Conservation (phyloP, 345 rosid species). For the Gossypium raimondii region DNA sequence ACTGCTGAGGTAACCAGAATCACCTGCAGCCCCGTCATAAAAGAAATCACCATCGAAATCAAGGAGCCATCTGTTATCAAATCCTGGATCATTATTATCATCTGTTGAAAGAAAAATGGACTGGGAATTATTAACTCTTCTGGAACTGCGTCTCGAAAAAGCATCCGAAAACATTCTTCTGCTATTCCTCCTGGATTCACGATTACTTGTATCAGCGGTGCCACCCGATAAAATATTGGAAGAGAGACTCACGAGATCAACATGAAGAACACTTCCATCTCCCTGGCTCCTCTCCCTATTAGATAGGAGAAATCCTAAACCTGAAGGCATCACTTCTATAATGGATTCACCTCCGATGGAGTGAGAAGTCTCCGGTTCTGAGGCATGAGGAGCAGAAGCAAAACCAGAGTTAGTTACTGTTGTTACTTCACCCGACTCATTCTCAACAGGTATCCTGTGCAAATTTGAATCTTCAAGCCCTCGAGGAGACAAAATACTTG, state of each 20-base stretch:
- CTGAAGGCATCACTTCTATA: constrained; percentile 37
- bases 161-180: constrained; percentile 60
- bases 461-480: constrained; percentile 28
- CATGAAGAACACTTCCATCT: constrained; percentile 45
- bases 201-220: constrained; percentile 35
- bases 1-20: constrained; percentile 42
- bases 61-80: constrained; percentile 53
- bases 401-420: constrained; percentile 25
- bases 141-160: constrained; percentile 47
- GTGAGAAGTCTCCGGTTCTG: constrained; percentile 24
- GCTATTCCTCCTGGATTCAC: constrained; percentile 44
- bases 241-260: constrained; percentile 53
- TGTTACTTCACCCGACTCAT: constrained; percentile 30
- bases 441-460: constrained; percentile 25
- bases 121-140: constrained; percentile 40
- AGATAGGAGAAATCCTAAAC: constrained; percentile 44
- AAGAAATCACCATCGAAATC: constrained; percentile 42
- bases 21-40: constrained; percentile 35
- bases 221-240: constrained; percentile 38
- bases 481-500: constrained; percentile 33
- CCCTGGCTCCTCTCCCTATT: constrained; percentile 36
- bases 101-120: constrained; percentile 40
- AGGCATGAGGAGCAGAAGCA: constrained; percentile 27
- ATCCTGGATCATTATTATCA: constrained; percentile 34
- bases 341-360: constrained; percentile 30